These are phyloP conservation scores for Artomyces pyxidatus DNA, from an alignment of 768 basidiomycete species.

Conservation along the genomic window DNA sequence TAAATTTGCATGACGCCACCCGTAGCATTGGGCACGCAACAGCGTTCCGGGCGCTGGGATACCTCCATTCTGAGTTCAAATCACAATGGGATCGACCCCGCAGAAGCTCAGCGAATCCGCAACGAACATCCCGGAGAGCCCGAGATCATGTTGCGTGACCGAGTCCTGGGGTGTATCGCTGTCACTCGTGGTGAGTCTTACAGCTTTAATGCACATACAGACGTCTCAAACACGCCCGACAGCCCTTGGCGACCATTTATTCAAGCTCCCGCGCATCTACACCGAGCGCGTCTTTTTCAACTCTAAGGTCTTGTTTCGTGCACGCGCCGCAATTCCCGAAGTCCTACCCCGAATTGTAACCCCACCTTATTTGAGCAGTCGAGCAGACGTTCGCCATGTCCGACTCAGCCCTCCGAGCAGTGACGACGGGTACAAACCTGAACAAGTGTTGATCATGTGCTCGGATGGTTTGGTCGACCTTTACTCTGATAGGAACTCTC, in stretches of 20 bases:
- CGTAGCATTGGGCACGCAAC: slow-evolving; percentile 35
- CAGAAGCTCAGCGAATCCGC: slow-evolving; percentile 33
- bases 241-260: slow-evolving; percentile 49
- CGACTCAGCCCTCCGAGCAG: slow-evolving; percentile 18
- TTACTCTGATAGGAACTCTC: slow-evolving; percentile 25
- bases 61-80: slow-evolving; percentile 34
- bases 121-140: slow-evolving; percentile 39
- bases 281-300: slow-evolving; percentile 39
- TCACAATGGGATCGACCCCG: slow-evolving; percentile 40
- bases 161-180: slow-evolving; percentile 48
- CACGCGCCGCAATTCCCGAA: slow-evolving; percentile 30
- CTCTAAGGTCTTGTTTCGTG: slow-evolving; percentile 28
- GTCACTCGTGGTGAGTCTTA: slow-evolving; percentile 43
- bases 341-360: slow-evolving; percentile 39
- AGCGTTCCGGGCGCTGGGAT: slow-evolving; percentile 28
- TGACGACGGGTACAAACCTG: slow-evolving; percentile 5
- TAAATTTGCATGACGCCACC: background rate
- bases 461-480: slow-evolving; percentile 46
- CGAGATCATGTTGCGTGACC: slow-evolving; percentile 34
- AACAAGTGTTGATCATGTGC: slow-evolving; percentile 37
- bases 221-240: background rate
- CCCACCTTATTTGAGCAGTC: slow-evolving; percentile 44
- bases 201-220: no score
- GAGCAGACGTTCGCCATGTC: slow-evolving; percentile 36
- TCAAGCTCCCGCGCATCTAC: slow-evolving; percentile 43